Percentiles rank a stretch among this genome's conserved stretches.
Conservation (phyloP, 1,139 yeast species). For the Hansenula sp. region DNA sequence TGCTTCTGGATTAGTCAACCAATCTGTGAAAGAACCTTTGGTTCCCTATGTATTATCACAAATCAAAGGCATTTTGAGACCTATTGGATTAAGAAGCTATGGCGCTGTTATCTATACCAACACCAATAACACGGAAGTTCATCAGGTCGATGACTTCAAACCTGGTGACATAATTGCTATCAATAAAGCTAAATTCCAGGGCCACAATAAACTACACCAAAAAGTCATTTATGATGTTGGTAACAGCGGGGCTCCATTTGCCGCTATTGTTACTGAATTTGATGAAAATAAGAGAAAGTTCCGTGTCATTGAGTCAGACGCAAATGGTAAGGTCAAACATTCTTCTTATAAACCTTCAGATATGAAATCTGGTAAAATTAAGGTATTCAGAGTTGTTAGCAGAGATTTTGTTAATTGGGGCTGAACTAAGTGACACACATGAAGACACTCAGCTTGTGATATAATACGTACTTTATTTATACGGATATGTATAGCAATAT, state of each 20-base stretch:
- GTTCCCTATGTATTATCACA: slow-evolving; percentile 27
- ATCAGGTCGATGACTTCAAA: slow-evolving; percentile 57
- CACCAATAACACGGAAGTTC: slow-evolving; percentile 53
- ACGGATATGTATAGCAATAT: background rate
- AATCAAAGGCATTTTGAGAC: slow-evolving; percentile 43
- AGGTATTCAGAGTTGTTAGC: slow-evolving; percentile 72
- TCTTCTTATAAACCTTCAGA: slow-evolving; percentile 68
- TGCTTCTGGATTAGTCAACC: slow-evolving; percentile 41
- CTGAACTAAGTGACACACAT: too few species aligned
- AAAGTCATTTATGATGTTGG: slow-evolving; percentile 48
- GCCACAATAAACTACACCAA: slow-evolving; percentile 57
- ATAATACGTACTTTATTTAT: background rate
- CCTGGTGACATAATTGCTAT: slow-evolving; percentile 85
- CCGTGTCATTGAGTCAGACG: slow-evolving; percentile 62
- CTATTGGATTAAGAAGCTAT: slow-evolving; percentile 64
- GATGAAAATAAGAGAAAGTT: slow-evolving; percentile 75
- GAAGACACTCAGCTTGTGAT: too few species aligned
- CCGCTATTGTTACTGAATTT: slow-evolving; percentile 59
- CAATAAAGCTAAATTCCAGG: slow-evolving; percentile 68
- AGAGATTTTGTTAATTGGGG: slow-evolving; percentile 62
- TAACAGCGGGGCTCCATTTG: slow-evolving; percentile 34
- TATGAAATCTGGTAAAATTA: slow-evolving; percentile 72
- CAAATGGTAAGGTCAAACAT: slow-evolving; percentile 51
- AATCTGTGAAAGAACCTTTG: slow-evolving; percentile 23
- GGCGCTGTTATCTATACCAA: slow-evolving; percentile 73